A percentile compares a stretch with the other conserved stretches of the same genome.
These are phyloP conservation scores for Globisporangium cederbergense DNA, from an alignment of 352 stramenopile species.

Conservation along the genomic window DNA sequence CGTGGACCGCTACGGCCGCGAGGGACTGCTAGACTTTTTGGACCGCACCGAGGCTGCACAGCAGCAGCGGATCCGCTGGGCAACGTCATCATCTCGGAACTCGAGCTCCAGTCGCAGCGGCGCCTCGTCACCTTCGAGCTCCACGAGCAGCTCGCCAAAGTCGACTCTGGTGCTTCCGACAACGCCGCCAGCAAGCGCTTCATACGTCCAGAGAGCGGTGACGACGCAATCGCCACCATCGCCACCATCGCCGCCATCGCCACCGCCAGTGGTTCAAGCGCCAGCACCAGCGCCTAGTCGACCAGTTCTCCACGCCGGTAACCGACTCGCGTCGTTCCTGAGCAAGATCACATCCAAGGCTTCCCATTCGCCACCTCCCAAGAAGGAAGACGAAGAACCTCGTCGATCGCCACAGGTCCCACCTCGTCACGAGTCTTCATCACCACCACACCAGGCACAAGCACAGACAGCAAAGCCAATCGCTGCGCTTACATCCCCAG, in stretches of 20 bases:
- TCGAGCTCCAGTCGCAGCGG: conserved; percentile 8
- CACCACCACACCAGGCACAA: neutral
- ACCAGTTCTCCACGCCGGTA: conserved; percentile 22
- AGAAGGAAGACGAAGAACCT: neutral
- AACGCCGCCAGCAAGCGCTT: conserved; percentile 14
- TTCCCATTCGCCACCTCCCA: neutral
- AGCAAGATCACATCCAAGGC: conserved; percentile 20
- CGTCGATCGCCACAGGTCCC: neutral
- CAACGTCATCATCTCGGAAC: conserved; percentile 10
- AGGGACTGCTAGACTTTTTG: conserved; percentile 47
- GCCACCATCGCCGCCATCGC: neutral
- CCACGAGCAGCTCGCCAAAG: conserved; percentile 18
- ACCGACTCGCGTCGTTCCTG: conserved; percentile 33
- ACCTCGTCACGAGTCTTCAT: conserved; percentile 1
- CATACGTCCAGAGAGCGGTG: neutral
- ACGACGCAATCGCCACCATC: neutral
- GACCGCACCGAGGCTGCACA: conserved; percentile 29
- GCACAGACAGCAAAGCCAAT: neutral
- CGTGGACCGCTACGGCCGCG: conserved; percentile 45
- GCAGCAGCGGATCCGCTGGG: conserved; percentile 24
- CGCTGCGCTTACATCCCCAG: neutral
- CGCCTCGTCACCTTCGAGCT: conserved; percentile 26
- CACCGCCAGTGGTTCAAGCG: neutral
- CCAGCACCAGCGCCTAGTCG: neutral
- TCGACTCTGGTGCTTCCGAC: neutral